Evolutionary conservation across 169 alveolate genomes (phyloP), one percentile per base, ranked within the genome.

Genomic region (Eimeria mitis): DNA sequence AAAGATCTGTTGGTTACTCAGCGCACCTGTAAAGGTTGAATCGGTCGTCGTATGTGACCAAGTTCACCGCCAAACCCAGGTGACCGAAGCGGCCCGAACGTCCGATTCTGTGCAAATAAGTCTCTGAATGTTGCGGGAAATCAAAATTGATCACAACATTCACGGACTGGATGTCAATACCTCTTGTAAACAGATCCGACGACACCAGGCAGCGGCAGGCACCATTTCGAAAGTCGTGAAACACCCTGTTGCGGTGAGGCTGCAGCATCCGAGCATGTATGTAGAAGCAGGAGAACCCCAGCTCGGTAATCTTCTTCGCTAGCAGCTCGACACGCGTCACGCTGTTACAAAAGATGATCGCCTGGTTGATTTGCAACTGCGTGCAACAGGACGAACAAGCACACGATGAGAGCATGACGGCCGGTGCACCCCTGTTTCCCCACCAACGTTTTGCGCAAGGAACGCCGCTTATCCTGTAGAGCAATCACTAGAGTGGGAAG

Each of bases 111-210:
- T 99, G 99, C 54, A 99, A 97, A 89, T 99, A 99, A 0, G 99
- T 99, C 95, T 99, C 99, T 16, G 99, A 97, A 96, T 98, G 98
- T 95, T 99, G 99, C 13, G 99, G 99, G 98, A 99, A 99, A 97
- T 99, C 99, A 96, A 99, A 99, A 98, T 99, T 99, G 91, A 99
- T 99, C 59, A 99, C 99, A n/a, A 99, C 99, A 97, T 99, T 99
- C 79, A 99, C 99, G 49, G 99, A 98, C 94, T 99, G 99, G 90
- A 99, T 99, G 97, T 99, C 99, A 85, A 99, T 99, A 89, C 99
- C 99, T 91, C 99, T 98, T 28, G 99, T 99, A 96, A 99, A 99
- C 49, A 99, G 98, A 97, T 99, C 97, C n/a, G 99, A 98, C 28
- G 99, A 98, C 65, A 98, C 99, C 83, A 97, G 97, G 78, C 97